Base-by-base conservation (phyloP, 2,329 filamentous ascomycete genomes). In the Echinosphaeria canescens region DNA sequence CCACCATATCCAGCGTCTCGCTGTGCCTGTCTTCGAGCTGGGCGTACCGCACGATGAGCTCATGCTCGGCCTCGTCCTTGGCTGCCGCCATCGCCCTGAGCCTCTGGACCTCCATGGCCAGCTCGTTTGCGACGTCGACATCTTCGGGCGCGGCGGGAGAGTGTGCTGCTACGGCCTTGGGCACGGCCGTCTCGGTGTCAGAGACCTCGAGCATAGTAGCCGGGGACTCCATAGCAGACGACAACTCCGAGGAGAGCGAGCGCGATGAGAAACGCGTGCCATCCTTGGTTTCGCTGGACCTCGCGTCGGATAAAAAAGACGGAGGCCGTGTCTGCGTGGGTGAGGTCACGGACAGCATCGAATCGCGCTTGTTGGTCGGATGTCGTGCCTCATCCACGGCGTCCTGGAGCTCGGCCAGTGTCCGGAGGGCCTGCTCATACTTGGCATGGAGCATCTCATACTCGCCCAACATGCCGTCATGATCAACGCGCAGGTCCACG, bases 211-310 rank as follows among this genome's bases (percentile, higher is more conserved):
- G 69, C 34, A 57, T 58, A 34, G 68, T 72, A 39, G 59, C 59
- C 38, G 68, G 67, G 43, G 75, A 79, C 42, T 76, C 76, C 63
- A 75, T 68, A 57, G 68, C 80, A 47, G 75, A 91, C 42, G 80
- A 91, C 47, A 92, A 65, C 54, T 95, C 88, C 53, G 81, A 88
- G 37, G 81, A 93, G 38, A 93, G 74, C 42, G 82, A 92, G 48
- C 75, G 81, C 55, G 81, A 84, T 42, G 78, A 84, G 43, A 57
- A 61, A 51, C 68, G 68, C 49, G 56, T 52, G 37, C 52, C 56
- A 55, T 71, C 63, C 53, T 73, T 82, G 46, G 66, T 54, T 44
- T 70, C 74, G 51, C 65, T 74, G 42, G 70, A 67, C 52, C 68
- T 71, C 40, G 61, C 57, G 43, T 82, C 73, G 34, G 71, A 81